Evolutionary conservation across 2,329 filamentous ascomycete species (phyloP), one percentile per base, ranked within the genome.

Genomic region (Fusarium sp.): DNA sequence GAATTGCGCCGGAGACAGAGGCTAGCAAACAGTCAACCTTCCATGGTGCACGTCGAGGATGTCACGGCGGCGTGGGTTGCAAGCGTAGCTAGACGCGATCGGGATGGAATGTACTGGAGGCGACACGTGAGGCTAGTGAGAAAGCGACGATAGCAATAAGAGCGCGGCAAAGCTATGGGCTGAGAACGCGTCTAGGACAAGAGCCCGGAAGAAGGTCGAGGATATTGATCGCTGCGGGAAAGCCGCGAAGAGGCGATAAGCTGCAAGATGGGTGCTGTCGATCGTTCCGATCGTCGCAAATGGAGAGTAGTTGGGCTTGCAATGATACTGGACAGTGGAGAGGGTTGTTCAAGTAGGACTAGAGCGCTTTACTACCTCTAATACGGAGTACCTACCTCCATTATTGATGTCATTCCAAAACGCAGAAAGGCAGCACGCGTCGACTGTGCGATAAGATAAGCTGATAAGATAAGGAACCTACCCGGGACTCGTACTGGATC

Each of bases 71-170:
- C 16, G 32, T 18, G 16, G 32, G 5, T 11, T n/a, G 6, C 34
- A 12, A n/a, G 10, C 18, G 18, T 37, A 37, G 18, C 18, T 12
- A n/a, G 34, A 37, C 18, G 6, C 18, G 34, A 12, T 37, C 6
- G 5, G 18, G 7, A 37, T 12, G 10, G 0, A 7, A 12, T 12
- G 16, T 37, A 6, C 34, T 1, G 18, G 10, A 12, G 3, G 10
- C 18, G 6, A 37, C 10, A 12, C 6, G 34, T 2, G 5, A 37
- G 18, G 10, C 10, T 12, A 18, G 16, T 34, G 32, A 34, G 32
- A n/a, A 12, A 37, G 10, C 6, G 34, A 6, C 16, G 11, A 37
- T n/a, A 6, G 32, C 18, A 37, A 12, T 18, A 7, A 11, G 18
- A 12, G 34, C 2, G 5, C 5, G 9, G 9, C 18, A 37, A n/a